Conservation (phyloP, 1,284 basidiomycete genomes). For the Neolentinus lepideus region DNA sequence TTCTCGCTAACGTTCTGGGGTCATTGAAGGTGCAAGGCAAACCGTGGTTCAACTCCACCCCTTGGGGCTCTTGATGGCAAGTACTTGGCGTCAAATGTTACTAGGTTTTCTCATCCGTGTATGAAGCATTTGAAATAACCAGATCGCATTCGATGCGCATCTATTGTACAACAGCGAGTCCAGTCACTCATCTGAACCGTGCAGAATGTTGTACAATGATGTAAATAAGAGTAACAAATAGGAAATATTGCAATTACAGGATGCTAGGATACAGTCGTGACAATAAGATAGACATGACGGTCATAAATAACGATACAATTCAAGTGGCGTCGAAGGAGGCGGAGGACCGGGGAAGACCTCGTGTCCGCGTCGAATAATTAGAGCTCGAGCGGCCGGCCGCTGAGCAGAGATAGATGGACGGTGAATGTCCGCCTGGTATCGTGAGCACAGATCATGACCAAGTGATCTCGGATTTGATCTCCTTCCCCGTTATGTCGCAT, state of each 20-base stretch:
- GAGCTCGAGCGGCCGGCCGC: not conserved
- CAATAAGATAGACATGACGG: not conserved
- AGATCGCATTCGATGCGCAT: too few relatives aligned
- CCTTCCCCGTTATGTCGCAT: not conserved
- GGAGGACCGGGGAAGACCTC: not conserved
- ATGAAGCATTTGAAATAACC: too few relatives aligned
- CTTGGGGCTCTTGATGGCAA: not conserved
- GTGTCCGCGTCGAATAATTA: not conserved
- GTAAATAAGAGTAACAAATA: not conserved
- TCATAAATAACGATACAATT: not conserved
- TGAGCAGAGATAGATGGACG: not conserved
- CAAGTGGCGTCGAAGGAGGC: not conserved
- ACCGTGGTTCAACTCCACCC: constrained; percentile 1
- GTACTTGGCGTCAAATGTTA: too few relatives aligned
- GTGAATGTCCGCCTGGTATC: not conserved
- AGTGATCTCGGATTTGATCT: constrained; percentile 1
- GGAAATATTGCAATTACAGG: not conserved
- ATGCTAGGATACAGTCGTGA: not conserved
- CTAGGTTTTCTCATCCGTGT: too few relatives aligned
- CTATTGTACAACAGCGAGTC: too few relatives aligned
- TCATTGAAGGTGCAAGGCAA: not conserved
- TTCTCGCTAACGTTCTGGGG: not conserved
- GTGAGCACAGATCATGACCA: not conserved
- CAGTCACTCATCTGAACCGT: too few relatives aligned
- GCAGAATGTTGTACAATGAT: not conserved